Conservation (phyloP, 306 rosid species). For the Trifolium fragiferum region DNA sequence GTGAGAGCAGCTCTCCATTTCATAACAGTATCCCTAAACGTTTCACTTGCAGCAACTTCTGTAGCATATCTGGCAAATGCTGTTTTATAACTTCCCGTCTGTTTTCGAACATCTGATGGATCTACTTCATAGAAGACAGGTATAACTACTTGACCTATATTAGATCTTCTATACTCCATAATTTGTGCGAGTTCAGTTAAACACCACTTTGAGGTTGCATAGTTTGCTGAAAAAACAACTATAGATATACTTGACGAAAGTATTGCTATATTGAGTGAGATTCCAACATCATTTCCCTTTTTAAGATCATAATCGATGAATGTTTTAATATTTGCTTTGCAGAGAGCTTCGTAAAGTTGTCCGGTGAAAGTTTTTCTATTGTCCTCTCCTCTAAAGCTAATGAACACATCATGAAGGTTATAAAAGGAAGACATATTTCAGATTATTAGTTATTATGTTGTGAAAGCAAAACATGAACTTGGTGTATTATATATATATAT, state of each 20-base stretch:
- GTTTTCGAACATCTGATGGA: slow-evolving; percentile 8
- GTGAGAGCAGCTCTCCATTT: slow-evolving; percentile 28
- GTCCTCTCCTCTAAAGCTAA: slow-evolving; percentile 19
- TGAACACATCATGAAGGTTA: background rate
- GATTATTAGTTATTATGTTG: background rate
- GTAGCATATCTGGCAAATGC: slow-evolving; percentile 3
- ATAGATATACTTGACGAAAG: background rate
- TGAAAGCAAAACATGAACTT: no score
- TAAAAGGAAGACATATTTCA: background rate
- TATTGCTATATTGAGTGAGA: background rate
- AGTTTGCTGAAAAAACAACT: slow-evolving; percentile 6
- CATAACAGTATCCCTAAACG: no score
- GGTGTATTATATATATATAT: no score
- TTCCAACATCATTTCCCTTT: background rate
- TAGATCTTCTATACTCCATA: background rate
- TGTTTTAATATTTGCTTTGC: background rate
- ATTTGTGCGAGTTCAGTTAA: background rate
- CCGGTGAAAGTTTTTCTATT: background rate
- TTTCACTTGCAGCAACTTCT: background rate
- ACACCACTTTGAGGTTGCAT: slow-evolving; percentile 33
- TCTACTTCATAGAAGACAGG: slow-evolving; percentile 35
- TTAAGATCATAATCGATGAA: background rate
- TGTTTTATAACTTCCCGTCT: background rate
- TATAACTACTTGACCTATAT: slow-evolving; percentile 11
- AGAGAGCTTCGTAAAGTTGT: background rate